phyloP scores from a whole-genome alignment of 441 rosid species.

The Viola pubescens region DNA sequence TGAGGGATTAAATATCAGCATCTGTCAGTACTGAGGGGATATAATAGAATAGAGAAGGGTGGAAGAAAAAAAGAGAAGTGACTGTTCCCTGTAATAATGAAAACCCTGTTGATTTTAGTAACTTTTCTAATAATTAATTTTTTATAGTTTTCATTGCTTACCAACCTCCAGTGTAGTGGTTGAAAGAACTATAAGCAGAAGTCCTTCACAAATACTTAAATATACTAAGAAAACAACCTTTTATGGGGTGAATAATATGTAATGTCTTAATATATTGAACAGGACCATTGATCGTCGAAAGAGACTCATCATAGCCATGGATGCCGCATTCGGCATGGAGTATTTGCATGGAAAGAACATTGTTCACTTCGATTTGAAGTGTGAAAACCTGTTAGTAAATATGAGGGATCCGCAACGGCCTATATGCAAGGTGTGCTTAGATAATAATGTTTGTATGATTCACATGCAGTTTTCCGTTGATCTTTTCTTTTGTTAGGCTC shows the following conservation, averaged over 20 bases:
- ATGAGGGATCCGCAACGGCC: constrained; percentile 99
- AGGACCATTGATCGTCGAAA: constrained; percentile 97
- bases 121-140: no score
- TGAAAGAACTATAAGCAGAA: no score
- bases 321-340: constrained; percentile 98
- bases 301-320: constrained; percentile 98
- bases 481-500: constrained; percentile 7
- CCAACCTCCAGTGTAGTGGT: no score
- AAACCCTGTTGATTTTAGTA: no score
- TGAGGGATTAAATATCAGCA: no score
- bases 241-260: constrained; percentile 17
- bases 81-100: no score
- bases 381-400: constrained; percentile 92
- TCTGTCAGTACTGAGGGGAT: no score
- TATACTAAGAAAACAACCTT: background rate
- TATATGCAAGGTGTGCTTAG: constrained; percentile 71
- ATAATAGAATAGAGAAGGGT: no score
- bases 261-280: constrained; percentile 22
- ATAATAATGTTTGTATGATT: background rate
- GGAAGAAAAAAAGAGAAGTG: no score
- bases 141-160: no score
- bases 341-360: constrained; percentile 95
- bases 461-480: constrained; percentile 6
- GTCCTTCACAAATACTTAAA: background rate
- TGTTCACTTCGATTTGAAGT: constrained; percentile 96